These are phyloP conservation scores for Pisolithus sp. DNA, from an alignment of 768 basidiomycete species.

Conservation along the genomic window DNA sequence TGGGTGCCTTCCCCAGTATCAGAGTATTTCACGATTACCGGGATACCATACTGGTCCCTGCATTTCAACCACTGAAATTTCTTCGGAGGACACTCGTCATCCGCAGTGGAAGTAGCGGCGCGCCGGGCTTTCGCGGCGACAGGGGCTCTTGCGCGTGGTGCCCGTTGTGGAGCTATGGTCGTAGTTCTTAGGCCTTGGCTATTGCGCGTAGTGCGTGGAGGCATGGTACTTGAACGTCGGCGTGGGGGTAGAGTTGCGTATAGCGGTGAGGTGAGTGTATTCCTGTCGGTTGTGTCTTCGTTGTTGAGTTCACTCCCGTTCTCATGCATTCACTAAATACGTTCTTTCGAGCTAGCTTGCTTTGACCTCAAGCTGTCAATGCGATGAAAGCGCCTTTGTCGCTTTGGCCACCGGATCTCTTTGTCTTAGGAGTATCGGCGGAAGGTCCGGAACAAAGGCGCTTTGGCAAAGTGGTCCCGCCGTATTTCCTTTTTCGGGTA, in stretches of 20 bases:
- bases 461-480: neutral
- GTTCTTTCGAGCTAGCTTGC: constrained; percentile 2
- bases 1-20: constrained; percentile 9
- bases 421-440: constrained; percentile 2
- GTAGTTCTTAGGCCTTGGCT: neutral
- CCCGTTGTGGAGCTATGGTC: constrained; percentile 5
- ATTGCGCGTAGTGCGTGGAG: constrained; percentile 20
- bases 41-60: constrained; percentile 8
- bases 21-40: constrained; percentile 6
- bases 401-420: constrained; percentile 6
- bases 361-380: constrained; percentile 12
- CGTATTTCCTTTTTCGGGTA: constrained; percentile 16
- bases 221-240: constrained; percentile 10
- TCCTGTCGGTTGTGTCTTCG: neutral
- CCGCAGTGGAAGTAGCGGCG: neutral
- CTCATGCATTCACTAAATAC: constrained; percentile 17
- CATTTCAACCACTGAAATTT: constrained; percentile 5
- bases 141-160: constrained; percentile 18
- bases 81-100: neutral
- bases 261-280: constrained; percentile 1
- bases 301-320: neutral
- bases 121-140: neutral
- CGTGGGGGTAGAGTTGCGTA: neutral
- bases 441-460: neutral
- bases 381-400: constrained; percentile 9